phyloP scores from a whole-genome alignment of 306 rosid genomes.

The Neltuma alba region DNA sequence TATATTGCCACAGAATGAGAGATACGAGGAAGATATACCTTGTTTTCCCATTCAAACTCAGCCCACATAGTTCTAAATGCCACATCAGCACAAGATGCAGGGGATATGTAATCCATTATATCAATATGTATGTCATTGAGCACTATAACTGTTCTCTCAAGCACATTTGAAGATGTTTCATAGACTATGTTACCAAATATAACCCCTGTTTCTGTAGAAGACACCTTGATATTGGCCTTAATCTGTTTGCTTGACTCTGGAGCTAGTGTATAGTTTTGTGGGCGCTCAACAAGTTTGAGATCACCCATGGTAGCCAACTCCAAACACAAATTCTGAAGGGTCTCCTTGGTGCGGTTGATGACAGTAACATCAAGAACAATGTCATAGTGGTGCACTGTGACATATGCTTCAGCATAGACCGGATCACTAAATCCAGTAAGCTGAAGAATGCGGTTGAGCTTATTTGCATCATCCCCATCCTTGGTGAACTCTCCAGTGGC shows the following conservation, averaged over 20 bases:
- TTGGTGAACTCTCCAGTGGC: conserved; percentile 98
- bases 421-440: conserved; percentile 99
- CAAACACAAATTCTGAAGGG: conserved; percentile 97
- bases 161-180: conserved; percentile 90
- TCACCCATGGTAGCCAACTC: conserved; percentile 99
- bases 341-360: conserved; percentile 93
- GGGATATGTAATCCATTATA: conserved; percentile 99
- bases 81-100: conserved; percentile 91
- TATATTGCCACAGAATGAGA: background rate
- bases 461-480: conserved; percentile 88
- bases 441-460: conserved; percentile 97
- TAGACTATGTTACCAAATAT: conserved; percentile 97
- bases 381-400: conserved; percentile 96
- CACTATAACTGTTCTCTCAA: conserved; percentile 90
- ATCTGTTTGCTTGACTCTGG: conserved; percentile 97
- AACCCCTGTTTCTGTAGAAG: conserved; percentile 97
- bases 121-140: conserved; percentile 99
- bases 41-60: conserved; percentile 99
- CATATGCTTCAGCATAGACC: conserved; percentile 98
- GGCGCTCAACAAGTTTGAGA: conserved; percentile 98
- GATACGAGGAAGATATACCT: conserved; percentile 55
- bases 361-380: conserved; percentile 97
- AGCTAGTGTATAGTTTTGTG: conserved; percentile 95
- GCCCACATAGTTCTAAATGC: conserved; percentile 99
- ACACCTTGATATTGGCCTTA: conserved; percentile 97